Percentiles rank a stretch among this genome's conserved stretches.
phyloP scores from a whole-genome alignment of 768 basidiomycete genomes.

The Boletus sp. region DNA sequence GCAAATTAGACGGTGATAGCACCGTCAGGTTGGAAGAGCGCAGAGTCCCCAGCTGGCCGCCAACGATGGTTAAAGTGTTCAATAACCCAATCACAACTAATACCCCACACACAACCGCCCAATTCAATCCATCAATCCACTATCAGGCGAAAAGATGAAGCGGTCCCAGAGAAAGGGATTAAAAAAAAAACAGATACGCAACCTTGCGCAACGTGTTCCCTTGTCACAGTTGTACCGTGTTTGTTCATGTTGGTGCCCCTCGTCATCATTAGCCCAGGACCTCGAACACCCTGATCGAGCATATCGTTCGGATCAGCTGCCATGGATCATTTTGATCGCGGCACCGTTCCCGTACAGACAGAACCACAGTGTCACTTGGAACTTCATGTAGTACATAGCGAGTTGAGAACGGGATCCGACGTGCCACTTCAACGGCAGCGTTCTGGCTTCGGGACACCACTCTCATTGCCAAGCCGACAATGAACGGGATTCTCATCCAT shows the following conservation, averaged over 20 bases:
- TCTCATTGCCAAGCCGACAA: background rate
- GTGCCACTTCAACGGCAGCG: background rate
- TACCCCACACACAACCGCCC: background rate
- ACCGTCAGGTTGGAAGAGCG: background rate
- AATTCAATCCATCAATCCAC: background rate
- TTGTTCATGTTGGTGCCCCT: conserved; percentile 1
- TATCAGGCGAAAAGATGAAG: background rate
- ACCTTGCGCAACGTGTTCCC: too few species aligned
- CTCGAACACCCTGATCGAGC: too few species aligned
- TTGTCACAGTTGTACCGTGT: background rate
- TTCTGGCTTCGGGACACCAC: background rate
- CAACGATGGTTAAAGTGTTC: background rate
- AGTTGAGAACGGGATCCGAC: background rate
- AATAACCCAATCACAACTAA: background rate
- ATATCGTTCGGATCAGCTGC: too few species aligned
- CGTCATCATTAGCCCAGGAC: background rate
- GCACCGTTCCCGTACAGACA: too few species aligned
- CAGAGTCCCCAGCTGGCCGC: background rate
- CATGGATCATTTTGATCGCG: too few species aligned
- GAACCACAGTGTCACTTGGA: too few species aligned
- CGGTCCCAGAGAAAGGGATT: background rate
- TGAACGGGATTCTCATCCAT: conserved; percentile 9
- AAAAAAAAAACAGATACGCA: background rate
- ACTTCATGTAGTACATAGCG: too few species aligned
- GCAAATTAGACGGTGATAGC: background rate